Evolutionary conservation across 2,329 filamentous ascomycete species (phyloP), one percentile per base, ranked within the genome.

Genomic region (Monilinia polystroma): DNA sequence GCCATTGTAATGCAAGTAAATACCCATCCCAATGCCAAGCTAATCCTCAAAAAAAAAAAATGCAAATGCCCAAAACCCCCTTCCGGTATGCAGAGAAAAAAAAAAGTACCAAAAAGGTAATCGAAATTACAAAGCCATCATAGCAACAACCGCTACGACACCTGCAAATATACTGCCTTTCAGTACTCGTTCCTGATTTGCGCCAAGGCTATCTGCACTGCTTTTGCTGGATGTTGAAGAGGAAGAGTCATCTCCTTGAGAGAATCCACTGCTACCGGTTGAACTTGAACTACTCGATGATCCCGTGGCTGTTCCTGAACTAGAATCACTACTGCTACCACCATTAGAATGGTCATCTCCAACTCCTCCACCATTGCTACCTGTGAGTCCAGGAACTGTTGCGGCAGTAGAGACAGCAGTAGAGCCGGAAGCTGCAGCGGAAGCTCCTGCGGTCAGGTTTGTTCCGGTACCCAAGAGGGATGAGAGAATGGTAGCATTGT

Each of bases 391-490:
- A 35, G 85, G 85, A 35, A 87, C 81, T 57, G 82, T 83, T 59
- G 78, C 76, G 1, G 67, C 74, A 5, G 78, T 76, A 10, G 72
- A 70, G 23, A 77, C 74, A 16, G 74, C 57, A 14, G 72, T 65
- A 26, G 72, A 32, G 56, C 68, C 71, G 14, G 76, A 75, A n/a
- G 75, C 74, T 35, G 79, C 75, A 45, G 78, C 75, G 14, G 81
- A 77, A 62, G 79, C 77, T 53, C 82, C 81, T 29, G 80, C 80
- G 20, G 82, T 75, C 85, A 89, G 91, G 76, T 98, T 84, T 53
- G 89, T 83, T 63, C 95, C 95, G 1, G 90, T 92, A n/a, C 87
- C 93, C 64, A 88, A 80, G 70, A 98, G 86, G 32, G 91, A 95
- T 71, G 87, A 89, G 41, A 99, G 84, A 16, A 92, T 81, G 60